These are phyloP conservation scores for Malassezia nana DNA, from an alignment of 1,284 basidiomycete genomes.

Conservation along the genomic window DNA sequence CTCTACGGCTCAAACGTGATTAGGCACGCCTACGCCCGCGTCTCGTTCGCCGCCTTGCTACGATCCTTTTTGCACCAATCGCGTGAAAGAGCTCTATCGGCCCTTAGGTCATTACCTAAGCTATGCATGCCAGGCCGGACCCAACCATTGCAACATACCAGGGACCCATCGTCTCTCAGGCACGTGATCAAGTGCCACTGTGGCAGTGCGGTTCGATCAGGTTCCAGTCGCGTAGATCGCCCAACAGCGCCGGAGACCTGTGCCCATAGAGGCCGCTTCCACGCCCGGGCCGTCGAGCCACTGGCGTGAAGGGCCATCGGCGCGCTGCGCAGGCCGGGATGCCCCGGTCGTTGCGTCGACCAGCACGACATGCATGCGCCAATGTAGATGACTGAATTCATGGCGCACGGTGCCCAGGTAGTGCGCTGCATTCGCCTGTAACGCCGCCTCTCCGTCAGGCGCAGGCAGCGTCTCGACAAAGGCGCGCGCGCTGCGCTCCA, in stretches of 20 bases:
- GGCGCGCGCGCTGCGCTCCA: background rate
- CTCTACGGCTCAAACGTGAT: background rate
- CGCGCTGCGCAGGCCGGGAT: background rate
- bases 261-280: conserved; percentile 11
- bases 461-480: background rate
- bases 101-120: background rate
- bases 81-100: background rate
- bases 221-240: background rate
- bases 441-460: background rate
- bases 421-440: background rate
- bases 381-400: conserved; percentile 13
- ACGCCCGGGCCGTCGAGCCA: conserved; percentile 1
- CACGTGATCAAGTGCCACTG: background rate
- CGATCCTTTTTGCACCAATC: background rate
- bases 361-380: conserved; percentile 13
- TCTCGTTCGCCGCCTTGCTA: background rate
- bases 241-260: conserved; percentile 15
- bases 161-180: background rate
- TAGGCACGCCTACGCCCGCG: background rate
- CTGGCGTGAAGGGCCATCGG: background rate
- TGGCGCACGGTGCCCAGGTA: conserved; percentile 6
- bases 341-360: background rate
- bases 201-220: background rate
- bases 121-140: background rate
- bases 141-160: background rate